Evolutionary conservation across 2,329 filamentous ascomycete species (phyloP), one percentile per base, ranked within the genome.

Genomic region (Orbilia oligospora): DNA sequence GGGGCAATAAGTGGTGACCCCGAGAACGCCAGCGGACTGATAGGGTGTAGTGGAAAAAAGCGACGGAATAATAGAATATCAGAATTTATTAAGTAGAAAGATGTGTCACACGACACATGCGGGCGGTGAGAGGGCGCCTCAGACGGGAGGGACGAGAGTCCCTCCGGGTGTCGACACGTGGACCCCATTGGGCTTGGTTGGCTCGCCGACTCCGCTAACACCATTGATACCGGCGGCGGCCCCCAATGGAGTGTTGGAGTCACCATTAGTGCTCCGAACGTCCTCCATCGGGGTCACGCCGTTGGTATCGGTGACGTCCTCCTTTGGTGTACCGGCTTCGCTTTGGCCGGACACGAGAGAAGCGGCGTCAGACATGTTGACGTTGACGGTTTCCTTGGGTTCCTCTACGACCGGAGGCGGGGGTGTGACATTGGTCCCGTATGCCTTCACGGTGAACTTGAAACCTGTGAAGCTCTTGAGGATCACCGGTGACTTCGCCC

Each of bases 381-480:
- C 63, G 46, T 5, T 58, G 30, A 69, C 33, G 22, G 18, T 41
- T 20, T 78, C 68, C 53, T 71, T 78, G 1, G 63, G 61, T 55
- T 72, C 68, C 20, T 71, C 73, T n/a, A 55, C 27, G 3, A 14
- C 9, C 5, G 30, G 14, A 16, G 68, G 63, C 3, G 22, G 16
- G 4, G 63, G 53, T 5, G 53, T 14, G 3, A n/a, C 38, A 38
- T n/a, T 68, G 9, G 68, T n/a, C n/a, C 68, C 75, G 36, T 78
- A 78, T 38, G 66, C 63, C 12, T 69, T 65, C 3, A 78, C 51
- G 8, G 75, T 67, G 44, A 78, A 78, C 44, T 58, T 66, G 63
- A 78, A 78, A 6, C 75, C 75, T 27, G 75, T 78, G 16, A 78
- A 78, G 44, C 75, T 78, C 68, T 78, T 78, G 14, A 78, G 55